Evolutionary conservation across 345 rosid genomes (phyloP), one percentile per base, ranked within the genome.

Genomic region (Hibiscus syriacus): DNA sequence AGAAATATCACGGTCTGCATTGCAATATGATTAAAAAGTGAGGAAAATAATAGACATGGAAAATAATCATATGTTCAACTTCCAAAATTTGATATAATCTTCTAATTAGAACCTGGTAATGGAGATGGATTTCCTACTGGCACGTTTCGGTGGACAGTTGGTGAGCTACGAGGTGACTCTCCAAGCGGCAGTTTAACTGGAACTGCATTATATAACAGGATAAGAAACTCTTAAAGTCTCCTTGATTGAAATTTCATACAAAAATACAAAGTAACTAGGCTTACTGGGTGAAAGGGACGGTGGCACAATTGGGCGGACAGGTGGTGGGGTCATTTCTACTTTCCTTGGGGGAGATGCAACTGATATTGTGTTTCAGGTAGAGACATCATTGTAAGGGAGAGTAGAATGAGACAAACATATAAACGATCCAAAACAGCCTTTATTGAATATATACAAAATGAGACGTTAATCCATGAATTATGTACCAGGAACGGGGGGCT

Each of bases 1-100:
- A 77, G 84, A 73, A 20, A 41, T 52, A 75, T 62, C 68, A 71
- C 53, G 77, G 72, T 66, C 92, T 92, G 84, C 70, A 72, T 70
- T 25, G 16, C 27, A 54, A 26, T n/a, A 55, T 25, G 36, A n/a
- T 26, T 55, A 68, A 55, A 38, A 39, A 60, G 65, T 19, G 49
- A 34, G 32, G 20, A 65, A 16, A 11, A 66, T 12, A 32, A 46
- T 8, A 45, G 39, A 63, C 20, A 23, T 14, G 20, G 49, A 64
- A 64, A 65, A 65, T 5, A 63, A 19, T 43, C 46, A 14, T 63
- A 2, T 25, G 54, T 45, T 64, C 38, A 39, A 62, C 50, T 46
- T 57, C 48, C 10, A 22, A 10, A 29, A 68, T 72, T 45, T 34
- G 2, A 72, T 65, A 57, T 56, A 23, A 38, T 69, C 63, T 14